Evolutionary conservation across 345 rosid genomes (phyloP).

Genomic region (Trapa bicornis): DNA sequence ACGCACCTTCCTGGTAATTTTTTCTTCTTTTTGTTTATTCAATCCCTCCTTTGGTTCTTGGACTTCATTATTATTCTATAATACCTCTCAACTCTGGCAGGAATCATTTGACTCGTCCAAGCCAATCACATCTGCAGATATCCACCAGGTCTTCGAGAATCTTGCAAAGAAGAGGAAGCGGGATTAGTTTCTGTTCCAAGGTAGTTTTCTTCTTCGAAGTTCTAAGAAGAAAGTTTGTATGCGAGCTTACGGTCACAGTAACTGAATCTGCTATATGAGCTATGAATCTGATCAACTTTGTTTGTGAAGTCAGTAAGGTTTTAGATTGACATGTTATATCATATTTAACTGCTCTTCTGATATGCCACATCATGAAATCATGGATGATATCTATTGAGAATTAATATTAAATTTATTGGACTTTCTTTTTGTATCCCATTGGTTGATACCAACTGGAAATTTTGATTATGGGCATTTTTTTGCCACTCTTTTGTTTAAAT

Average conservation of each 20-base stretch:
- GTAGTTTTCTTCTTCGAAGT: not conserved
- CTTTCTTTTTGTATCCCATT: not conserved
- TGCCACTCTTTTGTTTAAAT: no score
- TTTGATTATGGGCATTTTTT: no score
- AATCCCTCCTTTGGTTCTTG: not conserved
- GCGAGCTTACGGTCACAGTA: not conserved
- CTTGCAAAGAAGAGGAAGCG: conserved; percentile 79
- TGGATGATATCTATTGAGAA: not conserved
- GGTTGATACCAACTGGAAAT: not conserved
- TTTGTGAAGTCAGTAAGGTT: not conserved
- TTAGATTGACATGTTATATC: not conserved
- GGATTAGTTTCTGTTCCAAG: conserved; percentile 12
- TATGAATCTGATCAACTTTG: not conserved
- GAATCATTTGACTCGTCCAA: conserved; percentile 74
- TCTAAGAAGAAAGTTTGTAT: not conserved
- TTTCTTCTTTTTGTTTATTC: not conserved
- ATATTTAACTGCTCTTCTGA: not conserved
- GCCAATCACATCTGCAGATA: conserved; percentile 65
- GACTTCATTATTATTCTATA: not conserved
- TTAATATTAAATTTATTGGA: not conserved
- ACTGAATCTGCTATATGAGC: not conserved
- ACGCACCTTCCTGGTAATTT: conserved; percentile 52
- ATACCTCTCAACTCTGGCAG: conserved; percentile 18
- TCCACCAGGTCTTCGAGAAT: conserved; percentile 76
- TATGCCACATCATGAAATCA: not conserved